A percentile compares a stretch with the other conserved stretches of the same genome.
Conservation (phyloP, 2,329 filamentous ascomycete species). For the Aspergillus tanneri region DNA sequence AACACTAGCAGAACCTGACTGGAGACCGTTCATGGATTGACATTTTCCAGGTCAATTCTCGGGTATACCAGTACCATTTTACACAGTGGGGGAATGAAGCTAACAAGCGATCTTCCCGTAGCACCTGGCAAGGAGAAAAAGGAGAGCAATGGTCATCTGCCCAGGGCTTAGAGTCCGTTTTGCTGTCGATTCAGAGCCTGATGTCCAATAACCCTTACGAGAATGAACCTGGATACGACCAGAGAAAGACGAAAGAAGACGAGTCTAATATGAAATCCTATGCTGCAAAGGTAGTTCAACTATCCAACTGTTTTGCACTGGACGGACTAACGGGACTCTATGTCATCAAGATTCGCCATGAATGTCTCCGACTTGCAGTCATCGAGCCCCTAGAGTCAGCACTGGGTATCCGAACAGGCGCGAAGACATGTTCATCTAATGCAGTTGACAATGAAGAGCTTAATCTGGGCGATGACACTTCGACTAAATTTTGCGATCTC, state of each 20-base stretch:
- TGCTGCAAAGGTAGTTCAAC: constrained; percentile 65
- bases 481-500: constrained; percentile 80
- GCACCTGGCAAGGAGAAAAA: constrained; percentile 87
- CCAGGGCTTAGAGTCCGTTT: constrained; percentile 88
- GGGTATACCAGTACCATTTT: constrained; percentile 54
- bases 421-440: constrained; percentile 43
- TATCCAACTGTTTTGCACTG: neutral
- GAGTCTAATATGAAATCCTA: constrained; percentile 74
- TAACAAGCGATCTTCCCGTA: constrained; percentile 37
- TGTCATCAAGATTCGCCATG: constrained; percentile 84
- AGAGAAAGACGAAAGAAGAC: constrained; percentile 65
- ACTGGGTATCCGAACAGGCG: constrained; percentile 58
- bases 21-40: constrained; percentile 18
- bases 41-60: constrained; percentile 69
- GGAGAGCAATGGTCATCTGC: constrained; percentile 97
- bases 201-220: constrained; percentile 94
- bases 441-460: constrained; percentile 40
- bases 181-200: constrained; percentile 93
- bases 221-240: constrained; percentile 92
- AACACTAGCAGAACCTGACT: neutral
- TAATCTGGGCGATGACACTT: constrained; percentile 48
- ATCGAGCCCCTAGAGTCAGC: constrained; percentile 82
- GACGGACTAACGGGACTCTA: neutral
- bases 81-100: too few relatives aligned
- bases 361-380: constrained; percentile 81